Percentiles rank a stretch among this genome's conserved stretches.
Conservation (phyloP, 306 rosid species). For the Datisca glomerata region DNA sequence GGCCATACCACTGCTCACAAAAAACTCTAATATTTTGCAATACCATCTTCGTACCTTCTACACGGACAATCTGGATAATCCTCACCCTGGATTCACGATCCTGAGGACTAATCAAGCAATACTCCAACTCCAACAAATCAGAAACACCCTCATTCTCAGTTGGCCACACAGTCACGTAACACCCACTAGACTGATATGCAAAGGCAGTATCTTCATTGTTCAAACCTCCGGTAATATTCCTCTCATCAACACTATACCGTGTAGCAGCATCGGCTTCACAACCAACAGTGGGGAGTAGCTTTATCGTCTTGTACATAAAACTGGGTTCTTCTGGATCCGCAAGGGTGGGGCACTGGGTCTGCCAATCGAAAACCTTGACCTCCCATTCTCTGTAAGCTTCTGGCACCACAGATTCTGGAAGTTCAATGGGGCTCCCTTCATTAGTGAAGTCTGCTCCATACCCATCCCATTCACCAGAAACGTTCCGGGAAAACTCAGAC, state of each 20-base stretch:
- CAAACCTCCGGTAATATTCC: constrained; percentile 32
- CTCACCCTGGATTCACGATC: constrained; percentile 82
- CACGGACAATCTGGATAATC: constrained; percentile 44
- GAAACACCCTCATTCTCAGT: constrained; percentile 18
- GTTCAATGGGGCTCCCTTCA: constrained; percentile 61
- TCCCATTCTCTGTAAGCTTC: constrained; percentile 93
- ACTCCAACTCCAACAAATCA: constrained; percentile 58
- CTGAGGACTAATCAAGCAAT: constrained; percentile 75
- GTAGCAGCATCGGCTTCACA: constrained; percentile 98
- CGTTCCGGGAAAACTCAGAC: constrained; percentile 66
- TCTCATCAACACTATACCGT: constrained; percentile 44
- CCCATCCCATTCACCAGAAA: constrained; percentile 99
- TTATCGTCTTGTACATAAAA: constrained; percentile 50
- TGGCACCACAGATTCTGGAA: constrained; percentile 82
- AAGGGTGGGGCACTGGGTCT: constrained; percentile 92
- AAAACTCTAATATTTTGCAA: constrained; percentile 43
- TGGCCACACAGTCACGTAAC: constrained; percentile 68
- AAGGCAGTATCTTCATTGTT: constrained; percentile 34
- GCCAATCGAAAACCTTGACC: constrained; percentile 92
- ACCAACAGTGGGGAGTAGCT: constrained; percentile 88
- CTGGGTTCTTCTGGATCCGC: constrained; percentile 44
- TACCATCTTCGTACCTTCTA: constrained; percentile 29
- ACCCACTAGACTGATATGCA: constrained; percentile 73
- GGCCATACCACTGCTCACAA: constrained; percentile 98
- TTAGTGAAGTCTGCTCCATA: constrained; percentile 72